Conservation (phyloP, 2,329 filamentous ascomycete genomes). For the Coniochaeta sp. region DNA sequence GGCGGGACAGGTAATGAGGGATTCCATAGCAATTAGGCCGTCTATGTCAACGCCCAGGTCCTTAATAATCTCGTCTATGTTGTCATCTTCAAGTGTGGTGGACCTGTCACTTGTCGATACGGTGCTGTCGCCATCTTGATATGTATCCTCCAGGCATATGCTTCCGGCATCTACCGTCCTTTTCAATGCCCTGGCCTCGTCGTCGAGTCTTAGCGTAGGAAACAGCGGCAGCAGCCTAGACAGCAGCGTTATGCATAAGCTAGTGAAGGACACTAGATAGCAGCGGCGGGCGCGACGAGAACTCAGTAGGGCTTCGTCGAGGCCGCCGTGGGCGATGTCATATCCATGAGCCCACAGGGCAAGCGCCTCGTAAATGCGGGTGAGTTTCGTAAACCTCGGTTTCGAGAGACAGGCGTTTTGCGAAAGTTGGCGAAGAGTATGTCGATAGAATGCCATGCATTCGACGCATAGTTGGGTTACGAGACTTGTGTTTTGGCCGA, state of each 20-base stretch:
- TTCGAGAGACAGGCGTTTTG: not conserved
- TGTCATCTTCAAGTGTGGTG: not conserved
- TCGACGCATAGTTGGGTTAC: not conserved
- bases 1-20: not conserved
- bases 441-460: not conserved
- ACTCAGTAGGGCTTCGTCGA: not conserved
- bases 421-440: not conserved
- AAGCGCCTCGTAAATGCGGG: not conserved
- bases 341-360: not conserved
- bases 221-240: not conserved
- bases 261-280: not conserved
- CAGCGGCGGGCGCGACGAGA: not conserved
- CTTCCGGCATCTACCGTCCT: not conserved
- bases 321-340: not conserved
- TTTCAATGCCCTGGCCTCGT: not conserved
- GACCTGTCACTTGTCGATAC: not conserved
- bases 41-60: not conserved
- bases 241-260: not conserved
- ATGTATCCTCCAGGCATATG: not conserved
- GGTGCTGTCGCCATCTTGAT: not conserved
- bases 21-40: not conserved
- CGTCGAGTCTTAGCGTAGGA: not conserved
- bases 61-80: not conserved
- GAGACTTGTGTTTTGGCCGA: not conserved
- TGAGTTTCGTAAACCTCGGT: not conserved